Base-by-base conservation (phyloP, 2,329 filamentous ascomycete species). In the Ceratocystis destructans region DNA sequence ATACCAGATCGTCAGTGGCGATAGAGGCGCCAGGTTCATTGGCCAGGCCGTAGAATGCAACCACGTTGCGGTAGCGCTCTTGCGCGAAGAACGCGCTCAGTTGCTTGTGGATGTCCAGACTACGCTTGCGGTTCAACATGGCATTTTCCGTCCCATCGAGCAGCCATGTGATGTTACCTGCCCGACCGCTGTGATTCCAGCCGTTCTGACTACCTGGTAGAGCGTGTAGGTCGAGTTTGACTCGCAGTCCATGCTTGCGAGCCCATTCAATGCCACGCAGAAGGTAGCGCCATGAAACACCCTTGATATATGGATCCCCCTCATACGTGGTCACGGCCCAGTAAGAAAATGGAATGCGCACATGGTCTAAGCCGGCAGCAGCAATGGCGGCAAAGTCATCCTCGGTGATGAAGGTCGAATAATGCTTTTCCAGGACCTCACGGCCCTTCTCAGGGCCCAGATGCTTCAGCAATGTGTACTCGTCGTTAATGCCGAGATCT, bases 1-100 rank as follows among this genome's bases (percentile, higher is more conserved):
- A 73, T 1, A 86, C 73, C 0, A 88, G 83, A 4, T 76, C 75
- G 25, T 77, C 71, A 6, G 79, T 77, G 55, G 83, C 76, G 46
- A 88, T 76, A 70, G 79, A 73, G 79, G 86, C 84, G 69, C 83
- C 79, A 0, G 86, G 86, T 71, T 88, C 86, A 72, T 88, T 88
- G 71, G 81, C 83, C 6, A 88, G 78, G 17, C 86, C 85, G 73
- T 88, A 88, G 73, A 87, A 82, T 8, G 82, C 82, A 37, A 89
- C 80, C 50, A 87, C 80, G 61, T 82, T 80, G 61, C 72, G 72
- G 67, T 75, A 73, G 8, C 74, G 76, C 33, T 73, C 71, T 66
- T 73, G 72, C 15, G 71, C 70, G 25, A 72, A 71, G 67, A 73
- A 72, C 59, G 71, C 66, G 59, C 64, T 66, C 20, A 68, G 64